Conservation (phyloP, 306 rosid species). For the Astragalus membranaceus region DNA sequence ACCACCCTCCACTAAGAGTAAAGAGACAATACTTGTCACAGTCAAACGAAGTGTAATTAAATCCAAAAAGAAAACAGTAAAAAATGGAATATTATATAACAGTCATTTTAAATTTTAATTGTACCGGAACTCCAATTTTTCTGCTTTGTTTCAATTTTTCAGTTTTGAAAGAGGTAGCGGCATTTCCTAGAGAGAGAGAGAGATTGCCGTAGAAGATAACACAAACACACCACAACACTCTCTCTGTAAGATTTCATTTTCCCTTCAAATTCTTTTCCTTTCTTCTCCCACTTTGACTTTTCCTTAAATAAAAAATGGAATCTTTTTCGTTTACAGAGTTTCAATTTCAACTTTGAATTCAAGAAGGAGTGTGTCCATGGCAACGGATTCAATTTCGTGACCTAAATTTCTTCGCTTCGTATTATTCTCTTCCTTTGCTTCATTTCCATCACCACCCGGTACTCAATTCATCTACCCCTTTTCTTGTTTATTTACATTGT, state of each 20-base stretch:
- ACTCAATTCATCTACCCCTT: constrained; percentile 8
- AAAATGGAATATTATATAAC: no score
- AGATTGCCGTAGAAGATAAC: constrained; percentile 17
- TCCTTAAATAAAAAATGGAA: not conserved
- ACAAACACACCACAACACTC: constrained; percentile 3
- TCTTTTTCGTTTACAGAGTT: not conserved
- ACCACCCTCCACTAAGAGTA: no score
- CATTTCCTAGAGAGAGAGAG: constrained; percentile 34
- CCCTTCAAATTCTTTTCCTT: not conserved
- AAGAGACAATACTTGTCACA: no score
- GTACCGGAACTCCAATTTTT: not conserved
- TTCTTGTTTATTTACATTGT: not conserved
- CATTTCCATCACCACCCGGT: constrained; percentile 32
- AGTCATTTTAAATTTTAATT: no score
- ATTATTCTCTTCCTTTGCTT: constrained; percentile 18
- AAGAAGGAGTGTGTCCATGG: constrained; percentile 10
- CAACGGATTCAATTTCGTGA: constrained; percentile 24
- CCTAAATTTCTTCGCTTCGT: constrained; percentile 14
- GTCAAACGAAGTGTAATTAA: no score
- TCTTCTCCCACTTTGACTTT: not conserved
- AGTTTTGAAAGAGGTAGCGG: constrained; percentile 60
- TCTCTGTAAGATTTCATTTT: constrained; percentile 15
- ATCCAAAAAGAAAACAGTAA: no score
- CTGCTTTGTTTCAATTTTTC: not conserved
- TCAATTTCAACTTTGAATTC: constrained; percentile 17